Evolutionary conservation across 148 eudicot species (phyloP).

Genomic region (Rhododendron ovatum): DNA sequence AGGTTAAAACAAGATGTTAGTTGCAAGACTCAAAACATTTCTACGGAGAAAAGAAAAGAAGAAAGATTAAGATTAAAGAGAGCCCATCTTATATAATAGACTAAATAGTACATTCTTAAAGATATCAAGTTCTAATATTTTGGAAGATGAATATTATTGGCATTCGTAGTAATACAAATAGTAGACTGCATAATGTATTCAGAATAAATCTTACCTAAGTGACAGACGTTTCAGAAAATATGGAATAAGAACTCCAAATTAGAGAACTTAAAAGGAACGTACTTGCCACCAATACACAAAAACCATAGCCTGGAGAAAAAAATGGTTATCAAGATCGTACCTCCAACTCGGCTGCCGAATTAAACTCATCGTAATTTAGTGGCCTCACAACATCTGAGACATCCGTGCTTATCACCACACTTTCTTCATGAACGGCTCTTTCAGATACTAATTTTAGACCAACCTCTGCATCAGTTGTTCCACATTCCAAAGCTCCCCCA

Average conservation of each 20-base stretch:
- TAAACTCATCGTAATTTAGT: slow-evolving; percentile 52
- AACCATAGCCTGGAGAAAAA: neutral
- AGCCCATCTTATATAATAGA: neutral
- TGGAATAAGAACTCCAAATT: neutral
- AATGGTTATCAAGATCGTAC: slow-evolving; percentile 28
- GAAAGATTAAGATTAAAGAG: neutral
- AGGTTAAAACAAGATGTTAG: neutral
- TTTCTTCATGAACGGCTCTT: slow-evolving; percentile 23
- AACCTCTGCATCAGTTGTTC: slow-evolving; percentile 27
- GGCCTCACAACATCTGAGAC: slow-evolving; percentile 36
- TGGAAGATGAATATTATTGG: neutral
- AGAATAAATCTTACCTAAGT: neutral
- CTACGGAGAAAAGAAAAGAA: neutral
- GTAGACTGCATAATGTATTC: neutral
- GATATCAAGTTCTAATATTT: neutral
- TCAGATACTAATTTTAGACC: slow-evolving; percentile 13
- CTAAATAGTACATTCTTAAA: neutral
- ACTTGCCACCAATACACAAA: neutral
- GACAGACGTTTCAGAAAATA: neutral
- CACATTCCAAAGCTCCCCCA: slow-evolving; percentile 13
- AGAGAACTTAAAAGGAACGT: neutral
- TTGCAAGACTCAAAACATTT: neutral
- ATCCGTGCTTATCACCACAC: slow-evolving; percentile 10
- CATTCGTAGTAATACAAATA: neutral
- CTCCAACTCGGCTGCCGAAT: slow-evolving; percentile 75